These are phyloP conservation scores for Blastobotrys muscicola DNA, from an alignment of 805 yeast species.

Conservation along the genomic window DNA sequence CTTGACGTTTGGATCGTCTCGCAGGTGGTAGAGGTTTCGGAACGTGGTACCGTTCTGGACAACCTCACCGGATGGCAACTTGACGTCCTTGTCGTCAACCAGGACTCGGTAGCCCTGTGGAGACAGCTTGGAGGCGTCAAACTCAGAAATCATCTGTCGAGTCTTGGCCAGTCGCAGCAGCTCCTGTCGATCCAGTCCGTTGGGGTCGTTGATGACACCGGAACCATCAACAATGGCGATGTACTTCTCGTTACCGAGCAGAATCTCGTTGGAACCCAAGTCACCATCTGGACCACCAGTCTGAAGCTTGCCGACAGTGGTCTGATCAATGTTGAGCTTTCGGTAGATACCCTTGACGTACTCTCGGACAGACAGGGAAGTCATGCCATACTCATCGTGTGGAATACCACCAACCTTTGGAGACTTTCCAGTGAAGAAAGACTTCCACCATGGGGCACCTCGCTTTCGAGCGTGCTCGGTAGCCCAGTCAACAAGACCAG, in stretches of 20 bases:
- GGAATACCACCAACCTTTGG: slow-evolving; percentile 95
- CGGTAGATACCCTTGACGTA: slow-evolving; percentile 83
- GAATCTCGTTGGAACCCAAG: slow-evolving; percentile 89
- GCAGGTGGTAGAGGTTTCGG: slow-evolving; percentile 83
- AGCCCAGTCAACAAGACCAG: slow-evolving; percentile 94
- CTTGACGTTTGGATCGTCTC: slow-evolving; percentile 55
- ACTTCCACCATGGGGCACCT: slow-evolving; percentile 98
- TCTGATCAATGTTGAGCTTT: slow-evolving; percentile 52
- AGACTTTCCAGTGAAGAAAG: slow-evolving; percentile 93
- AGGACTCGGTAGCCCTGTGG: slow-evolving; percentile 70
- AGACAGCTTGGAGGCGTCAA: slow-evolving; percentile 57
- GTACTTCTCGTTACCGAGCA: slow-evolving; percentile 76
- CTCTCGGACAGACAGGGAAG: slow-evolving; percentile 87
- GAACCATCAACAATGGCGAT: slow-evolving; percentile 91
- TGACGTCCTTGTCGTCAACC: slow-evolving; percentile 75
- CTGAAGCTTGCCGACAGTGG: slow-evolving; percentile 68
- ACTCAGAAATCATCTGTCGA: slow-evolving; percentile 66
- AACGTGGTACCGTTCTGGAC: slow-evolving; percentile 80
- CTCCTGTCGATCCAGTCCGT: slow-evolving; percentile 77
- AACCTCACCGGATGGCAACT: slow-evolving; percentile 64
- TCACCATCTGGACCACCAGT: slow-evolving; percentile 99
- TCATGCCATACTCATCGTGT: slow-evolving; percentile 97
- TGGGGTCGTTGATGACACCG: slow-evolving; percentile 88
- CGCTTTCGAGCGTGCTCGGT: slow-evolving; percentile 84
- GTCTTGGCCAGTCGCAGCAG: slow-evolving; percentile 65